Base-by-base conservation (phyloP, 495 filamentous ascomycete species). In the Cryomyces antarcticus region DNA sequence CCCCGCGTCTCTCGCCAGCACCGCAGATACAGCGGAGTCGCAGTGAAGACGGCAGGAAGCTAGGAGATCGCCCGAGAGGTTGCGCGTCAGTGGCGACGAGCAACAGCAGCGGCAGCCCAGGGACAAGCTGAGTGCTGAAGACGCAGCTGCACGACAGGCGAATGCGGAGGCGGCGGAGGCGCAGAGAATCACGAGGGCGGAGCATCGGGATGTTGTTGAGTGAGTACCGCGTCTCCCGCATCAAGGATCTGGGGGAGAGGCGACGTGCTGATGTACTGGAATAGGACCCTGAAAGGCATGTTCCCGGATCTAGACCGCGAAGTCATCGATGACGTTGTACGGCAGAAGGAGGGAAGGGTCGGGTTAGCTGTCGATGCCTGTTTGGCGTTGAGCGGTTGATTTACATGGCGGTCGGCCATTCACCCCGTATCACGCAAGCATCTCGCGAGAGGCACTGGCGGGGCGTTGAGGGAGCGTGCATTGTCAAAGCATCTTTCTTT, bases 141-240 rank as follows among this genome's bases (percentile, higher is more conserved):
- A 96, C 56, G 80, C 86, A 30, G 89, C 86, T n/a, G 87, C 85
- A 17, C 69, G 82, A 11, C 89, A 96, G 56, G 92, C 92, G 3
- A 89, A 82, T 44, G 88, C 84, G 0, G 89, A 99, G 60, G 74
- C 75, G 29, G 92, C 86, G 7, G 83, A 96, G 58, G 88, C 88
- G 29, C 75, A 80, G 39, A 68, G 80, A 37, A 80, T 99, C 48
- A 78, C 87, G 45, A 68, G 77, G 39, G 77, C 73, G 30, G 89
- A 99, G 64, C 86, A 96, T 56, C 67, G 73, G 36, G 82, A 82
- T 54, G 77, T 99, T 5, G 89, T 96, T 1, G 88, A 95, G 62
- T 67, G 48, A 49, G 64, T 55, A 4, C 11, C 17, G 17, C 17
- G 17, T 24, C 1, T 12, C 12, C 27, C 7, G 0, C 38, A 12